phyloP scores from a whole-genome alignment of 257 asterid genomes.

The Solanum raphanifolium region DNA sequence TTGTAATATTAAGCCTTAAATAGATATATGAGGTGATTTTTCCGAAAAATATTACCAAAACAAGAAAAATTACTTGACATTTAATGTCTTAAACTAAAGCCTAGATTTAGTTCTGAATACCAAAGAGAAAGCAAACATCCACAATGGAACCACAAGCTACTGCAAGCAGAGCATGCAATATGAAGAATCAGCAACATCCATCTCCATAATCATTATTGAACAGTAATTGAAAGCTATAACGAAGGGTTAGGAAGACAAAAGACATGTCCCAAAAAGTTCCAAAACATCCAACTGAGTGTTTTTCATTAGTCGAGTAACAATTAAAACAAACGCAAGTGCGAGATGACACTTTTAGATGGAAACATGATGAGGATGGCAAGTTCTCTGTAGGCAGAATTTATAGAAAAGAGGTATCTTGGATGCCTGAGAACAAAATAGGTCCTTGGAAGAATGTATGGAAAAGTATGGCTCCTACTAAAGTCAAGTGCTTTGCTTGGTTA shows the following conservation, averaged over 20 bases:
- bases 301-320: not conserved
- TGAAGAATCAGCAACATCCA: not conserved
- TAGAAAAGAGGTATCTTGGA: too few relatives aligned
- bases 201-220: not conserved
- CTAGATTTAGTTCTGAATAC: not conserved
- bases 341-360: not conserved
- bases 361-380: too few relatives aligned
- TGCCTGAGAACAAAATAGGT: too few relatives aligned
- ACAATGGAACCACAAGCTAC: not conserved
- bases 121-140: not conserved
- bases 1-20: too few relatives aligned
- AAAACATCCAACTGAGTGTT: not conserved
- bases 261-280: not conserved
- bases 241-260: not conserved
- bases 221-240: not conserved
- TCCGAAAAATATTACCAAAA: too few relatives aligned
- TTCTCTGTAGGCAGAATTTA: too few relatives aligned
- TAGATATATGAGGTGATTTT: too few relatives aligned
- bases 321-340: not conserved
- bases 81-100: not conserved
- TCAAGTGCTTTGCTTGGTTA: too few relatives aligned
- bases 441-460: too few relatives aligned
- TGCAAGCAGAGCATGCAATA: not conserved
- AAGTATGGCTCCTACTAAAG: too few relatives aligned
- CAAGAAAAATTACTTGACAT: not conserved